These are phyloP conservation scores for Nymphaea thermarum DNA, from an alignment of 164 flowering plant species.

Conservation along the genomic window DNA sequence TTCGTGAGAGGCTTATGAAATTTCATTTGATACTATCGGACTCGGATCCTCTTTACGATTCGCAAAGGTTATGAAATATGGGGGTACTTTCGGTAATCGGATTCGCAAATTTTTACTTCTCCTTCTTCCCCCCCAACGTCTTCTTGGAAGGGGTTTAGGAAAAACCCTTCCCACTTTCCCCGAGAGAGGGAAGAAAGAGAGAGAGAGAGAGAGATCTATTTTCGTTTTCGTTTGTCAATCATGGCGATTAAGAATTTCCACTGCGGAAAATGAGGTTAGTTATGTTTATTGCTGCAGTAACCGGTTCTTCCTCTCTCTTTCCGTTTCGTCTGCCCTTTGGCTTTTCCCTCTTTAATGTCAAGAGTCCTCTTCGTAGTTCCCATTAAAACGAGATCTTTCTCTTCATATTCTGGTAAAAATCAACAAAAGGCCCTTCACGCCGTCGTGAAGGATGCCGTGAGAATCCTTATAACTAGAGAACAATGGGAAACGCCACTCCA, in stretches of 20 bases:
- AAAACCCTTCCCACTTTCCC: background rate
- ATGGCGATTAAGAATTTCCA: background rate
- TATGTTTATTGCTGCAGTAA: background rate
- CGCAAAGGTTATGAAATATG: too few species aligned
- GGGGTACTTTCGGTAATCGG: too few species aligned
- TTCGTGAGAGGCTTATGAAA: too few species aligned
- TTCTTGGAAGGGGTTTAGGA: background rate
- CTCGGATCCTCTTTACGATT: too few species aligned
- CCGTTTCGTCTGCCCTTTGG: background rate
- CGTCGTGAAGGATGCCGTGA: background rate
- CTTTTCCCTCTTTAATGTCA: background rate
- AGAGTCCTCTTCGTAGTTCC: background rate
- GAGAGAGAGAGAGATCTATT: background rate
- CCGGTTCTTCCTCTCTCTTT: background rate
- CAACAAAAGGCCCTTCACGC: background rate
- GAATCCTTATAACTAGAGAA: background rate
- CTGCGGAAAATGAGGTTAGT: background rate
- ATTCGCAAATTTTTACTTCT: too few species aligned
- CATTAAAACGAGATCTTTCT: background rate
- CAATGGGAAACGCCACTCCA: background rate
- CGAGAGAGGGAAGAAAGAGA: background rate
- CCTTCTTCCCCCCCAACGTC: too few species aligned
- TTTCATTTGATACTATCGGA: too few species aligned
- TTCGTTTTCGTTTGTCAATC: background rate
- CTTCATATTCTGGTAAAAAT: background rate